Evolutionary conservation across 2,329 filamentous ascomycete genomes (phyloP).

Genomic region (Stagonosporopsis chrysanthemi): DNA sequence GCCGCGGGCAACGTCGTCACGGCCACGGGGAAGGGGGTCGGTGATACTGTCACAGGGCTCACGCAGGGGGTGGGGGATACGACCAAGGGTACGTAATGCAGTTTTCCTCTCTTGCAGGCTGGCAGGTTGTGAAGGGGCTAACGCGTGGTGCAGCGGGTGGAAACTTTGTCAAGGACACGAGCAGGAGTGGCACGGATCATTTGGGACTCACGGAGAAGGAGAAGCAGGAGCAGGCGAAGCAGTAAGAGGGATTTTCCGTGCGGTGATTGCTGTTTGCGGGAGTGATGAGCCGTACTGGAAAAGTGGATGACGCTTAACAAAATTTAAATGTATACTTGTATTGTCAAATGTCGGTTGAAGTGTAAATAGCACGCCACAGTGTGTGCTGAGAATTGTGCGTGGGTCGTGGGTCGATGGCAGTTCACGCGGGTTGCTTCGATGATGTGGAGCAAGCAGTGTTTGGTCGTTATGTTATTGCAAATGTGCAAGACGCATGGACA

Average conservation of each 20-base stretch:
- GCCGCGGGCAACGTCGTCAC: constrained; percentile 43
- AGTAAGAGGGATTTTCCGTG: constrained; percentile 9
- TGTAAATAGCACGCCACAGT: too few relatives aligned
- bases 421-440: too few relatives aligned
- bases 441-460: too few relatives aligned
- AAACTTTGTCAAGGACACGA: constrained; percentile 39
- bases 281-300: too few relatives aligned
- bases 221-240: constrained; percentile 25
- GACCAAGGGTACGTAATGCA: constrained; percentile 36
- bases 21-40: constrained; percentile 45
- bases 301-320: too few relatives aligned
- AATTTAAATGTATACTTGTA: too few relatives aligned
- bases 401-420: too few relatives aligned
- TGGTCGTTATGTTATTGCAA: too few relatives aligned
- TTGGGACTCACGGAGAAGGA: constrained; percentile 28
- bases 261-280: neutral
- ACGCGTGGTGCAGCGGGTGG: constrained; percentile 34
- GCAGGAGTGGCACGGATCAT: constrained; percentile 34
- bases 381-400: too few relatives aligned
- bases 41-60: constrained; percentile 46
- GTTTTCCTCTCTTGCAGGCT: too few relatives aligned
- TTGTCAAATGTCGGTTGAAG: too few relatives aligned
- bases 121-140: constrained; percentile 3
- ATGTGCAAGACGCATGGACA: too few relatives aligned
- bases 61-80: constrained; percentile 47